phyloP scores from a whole-genome alignment of 371 early-diverging fungal species.

The Lichtheimia corymbifera region DNA sequence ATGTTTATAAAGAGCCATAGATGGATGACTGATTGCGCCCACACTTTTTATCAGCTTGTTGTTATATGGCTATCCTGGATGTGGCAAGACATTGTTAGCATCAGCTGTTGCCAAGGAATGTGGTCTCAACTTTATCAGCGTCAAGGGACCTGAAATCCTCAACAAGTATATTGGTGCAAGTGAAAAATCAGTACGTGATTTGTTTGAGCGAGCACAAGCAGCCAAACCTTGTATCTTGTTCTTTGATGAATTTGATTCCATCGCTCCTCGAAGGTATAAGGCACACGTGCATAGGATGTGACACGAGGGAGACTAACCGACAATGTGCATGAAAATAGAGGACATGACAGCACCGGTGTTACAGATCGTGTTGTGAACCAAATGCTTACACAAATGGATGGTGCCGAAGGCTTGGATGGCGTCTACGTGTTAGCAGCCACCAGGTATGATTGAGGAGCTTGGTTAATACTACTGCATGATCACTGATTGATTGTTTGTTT shows the following conservation, averaged over 20 bases:
- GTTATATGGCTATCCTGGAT: conserved; percentile 94
- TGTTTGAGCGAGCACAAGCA: conserved; percentile 93
- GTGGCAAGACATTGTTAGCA: conserved; percentile 93
- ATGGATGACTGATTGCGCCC: not conserved
- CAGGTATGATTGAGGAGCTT: conserved; percentile 49
- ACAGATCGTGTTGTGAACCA: conserved; percentile 96
- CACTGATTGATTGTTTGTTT: conserved; percentile 14
- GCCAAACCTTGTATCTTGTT: conserved; percentile 90
- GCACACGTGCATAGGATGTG: not conserved
- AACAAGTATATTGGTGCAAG: conserved; percentile 97
- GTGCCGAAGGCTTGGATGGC: conserved; percentile 89
- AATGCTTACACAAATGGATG: conserved; percentile 96
- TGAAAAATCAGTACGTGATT: conserved; percentile 85
- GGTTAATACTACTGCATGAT: conserved; percentile 2
- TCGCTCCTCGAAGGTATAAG: conserved; percentile 79
- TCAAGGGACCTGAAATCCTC: conserved; percentile 95
- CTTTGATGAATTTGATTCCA: conserved; percentile 98
- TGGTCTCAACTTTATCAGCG: conserved; percentile 92
- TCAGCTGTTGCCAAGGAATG: conserved; percentile 93
- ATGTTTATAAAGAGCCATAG: too few relatives aligned
- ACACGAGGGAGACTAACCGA: not conserved
- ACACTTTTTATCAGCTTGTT: conserved; percentile 58
- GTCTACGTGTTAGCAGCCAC: conserved; percentile 96
- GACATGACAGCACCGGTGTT: conserved; percentile 91
- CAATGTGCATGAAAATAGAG: conserved; percentile 46